These are phyloP conservation scores for Neonectria punicea DNA, from an alignment of 2,329 filamentous ascomycete species.

Conservation along the genomic window DNA sequence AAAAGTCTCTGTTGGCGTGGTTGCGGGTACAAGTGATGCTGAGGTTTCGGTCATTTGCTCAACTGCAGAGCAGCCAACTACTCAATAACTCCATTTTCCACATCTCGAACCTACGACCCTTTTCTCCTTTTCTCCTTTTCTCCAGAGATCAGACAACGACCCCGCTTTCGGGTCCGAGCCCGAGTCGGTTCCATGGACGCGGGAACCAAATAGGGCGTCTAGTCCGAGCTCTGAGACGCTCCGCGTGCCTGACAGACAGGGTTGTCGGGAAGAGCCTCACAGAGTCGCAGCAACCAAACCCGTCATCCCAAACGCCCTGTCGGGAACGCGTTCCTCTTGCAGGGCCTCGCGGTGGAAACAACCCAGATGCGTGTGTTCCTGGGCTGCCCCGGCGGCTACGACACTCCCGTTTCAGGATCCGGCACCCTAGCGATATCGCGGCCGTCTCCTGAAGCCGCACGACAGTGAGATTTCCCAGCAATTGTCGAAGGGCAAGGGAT, in stretches of 20 bases:
- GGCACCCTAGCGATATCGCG: slow-evolving; percentile 23
- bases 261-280: slow-evolving; percentile 17
- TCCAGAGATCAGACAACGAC: not conserved
- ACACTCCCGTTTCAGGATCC: slow-evolving; percentile 36
- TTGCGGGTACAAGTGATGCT: not conserved
- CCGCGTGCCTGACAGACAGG: slow-evolving; percentile 31
- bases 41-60: not conserved
- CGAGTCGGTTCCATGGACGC: not conserved
- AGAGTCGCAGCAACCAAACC: not conserved
- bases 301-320: slow-evolving; percentile 5
- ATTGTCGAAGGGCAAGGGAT: slow-evolving; percentile 21
- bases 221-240: slow-evolving; percentile 36
- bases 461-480: slow-evolving; percentile 37
- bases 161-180: not conserved
- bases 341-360: not conserved
- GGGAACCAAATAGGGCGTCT: slow-evolving; percentile 26
- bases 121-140: not conserved
- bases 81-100: not conserved
- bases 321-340: not conserved
- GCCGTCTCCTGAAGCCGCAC: slow-evolving; percentile 11
- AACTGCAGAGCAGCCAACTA: no score
- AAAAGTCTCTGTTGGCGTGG: not conserved
- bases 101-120: not conserved
- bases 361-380: slow-evolving; percentile 12
- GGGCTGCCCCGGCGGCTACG: slow-evolving; percentile 25